Percentiles rank a stretch among this genome's conserved stretches.
phyloP scores from a whole-genome alignment of 768 basidiomycete genomes.

The Gyrodon lividus region DNA sequence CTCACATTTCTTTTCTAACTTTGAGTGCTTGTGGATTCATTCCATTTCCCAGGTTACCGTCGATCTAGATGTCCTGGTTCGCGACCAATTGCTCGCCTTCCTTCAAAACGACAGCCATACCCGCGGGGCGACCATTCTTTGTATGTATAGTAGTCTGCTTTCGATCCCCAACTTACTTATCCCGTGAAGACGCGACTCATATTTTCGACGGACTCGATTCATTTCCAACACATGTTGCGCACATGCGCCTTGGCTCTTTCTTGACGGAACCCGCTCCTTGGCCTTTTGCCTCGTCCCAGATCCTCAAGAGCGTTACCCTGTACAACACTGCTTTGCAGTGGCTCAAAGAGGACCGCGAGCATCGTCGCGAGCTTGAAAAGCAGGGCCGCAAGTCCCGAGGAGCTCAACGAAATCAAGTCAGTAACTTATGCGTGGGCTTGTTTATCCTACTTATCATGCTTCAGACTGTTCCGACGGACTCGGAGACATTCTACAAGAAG shows the following conservation, averaged over 20 bases:
- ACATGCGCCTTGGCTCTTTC: constrained; percentile 84
- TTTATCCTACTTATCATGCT: constrained; percentile 7
- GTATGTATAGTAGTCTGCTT: constrained; percentile 39
- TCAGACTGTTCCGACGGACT: constrained; percentile 65
- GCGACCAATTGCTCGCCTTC: constrained; percentile 86
- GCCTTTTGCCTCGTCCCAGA: constrained; percentile 44
- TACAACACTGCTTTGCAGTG: constrained; percentile 80
- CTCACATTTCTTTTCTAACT: constrained; percentile 2
- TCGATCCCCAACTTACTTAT: constrained; percentile 5
- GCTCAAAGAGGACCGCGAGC: constrained; percentile 80
- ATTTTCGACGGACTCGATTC: constrained; percentile 89
- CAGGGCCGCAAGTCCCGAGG: constrained; percentile 60
- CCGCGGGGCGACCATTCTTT: constrained; percentile 86
- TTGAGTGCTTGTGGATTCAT: background rate
- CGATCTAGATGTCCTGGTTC: constrained; percentile 93
- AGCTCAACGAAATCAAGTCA: constrained; percentile 54
- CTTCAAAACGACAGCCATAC: constrained; percentile 77
- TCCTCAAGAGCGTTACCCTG: constrained; percentile 37
- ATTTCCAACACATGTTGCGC: constrained; percentile 94
- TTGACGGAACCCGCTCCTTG: constrained; percentile 67
- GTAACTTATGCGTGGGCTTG: constrained; percentile 13
- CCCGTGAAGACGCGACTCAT: constrained; percentile 80
- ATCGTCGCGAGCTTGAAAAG: constrained; percentile 57
- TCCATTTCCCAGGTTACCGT: constrained; percentile 73
- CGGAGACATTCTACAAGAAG: constrained; percentile 86